phyloP scores from a whole-genome alignment of 306 rosid genomes.

The Cucurbita ficifolia region DNA sequence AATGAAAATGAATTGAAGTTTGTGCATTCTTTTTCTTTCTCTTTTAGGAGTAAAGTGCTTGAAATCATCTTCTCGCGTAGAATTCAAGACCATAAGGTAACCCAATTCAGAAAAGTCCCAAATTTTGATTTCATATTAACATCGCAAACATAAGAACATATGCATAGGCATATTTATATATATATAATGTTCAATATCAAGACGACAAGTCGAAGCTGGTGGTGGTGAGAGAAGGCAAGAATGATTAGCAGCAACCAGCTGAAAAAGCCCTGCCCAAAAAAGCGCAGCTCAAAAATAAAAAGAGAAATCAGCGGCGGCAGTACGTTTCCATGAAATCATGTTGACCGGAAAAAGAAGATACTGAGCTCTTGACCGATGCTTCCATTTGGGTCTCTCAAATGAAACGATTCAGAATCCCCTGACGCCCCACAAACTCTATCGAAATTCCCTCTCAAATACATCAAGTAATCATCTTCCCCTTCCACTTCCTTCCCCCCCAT shows the following conservation, averaged over 20 bases:
- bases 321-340: too few relatives aligned
- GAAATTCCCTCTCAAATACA: conserved; percentile 71
- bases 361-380: conserved; percentile 69
- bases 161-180: not conserved
- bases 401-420: conserved; percentile 53
- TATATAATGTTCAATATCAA: not conserved
- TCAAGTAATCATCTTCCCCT: conserved; percentile 12
- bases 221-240: not conserved
- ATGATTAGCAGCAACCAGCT: not conserved
- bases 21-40: too few relatives aligned
- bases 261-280: conserved; percentile 6
- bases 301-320: not conserved
- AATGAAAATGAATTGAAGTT: too few relatives aligned
- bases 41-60: too few relatives aligned
- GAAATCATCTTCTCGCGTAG: too few relatives aligned
- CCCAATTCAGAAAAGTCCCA: not conserved
- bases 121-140: not conserved
- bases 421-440: conserved; percentile 62
- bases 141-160: not conserved
- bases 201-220: not conserved
- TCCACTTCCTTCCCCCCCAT: not conserved
- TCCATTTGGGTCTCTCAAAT: conserved; percentile 69
- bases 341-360: conserved; percentile 55
- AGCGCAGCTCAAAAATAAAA: conserved; percentile 15
- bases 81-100: too few relatives aligned